Percentiles rank a stretch among this genome's conserved stretches.
These are phyloP conservation scores for Aspergillus versicolor DNA, from an alignment of 2,329 filamentous ascomycete genomes.

Conservation along the genomic window DNA sequence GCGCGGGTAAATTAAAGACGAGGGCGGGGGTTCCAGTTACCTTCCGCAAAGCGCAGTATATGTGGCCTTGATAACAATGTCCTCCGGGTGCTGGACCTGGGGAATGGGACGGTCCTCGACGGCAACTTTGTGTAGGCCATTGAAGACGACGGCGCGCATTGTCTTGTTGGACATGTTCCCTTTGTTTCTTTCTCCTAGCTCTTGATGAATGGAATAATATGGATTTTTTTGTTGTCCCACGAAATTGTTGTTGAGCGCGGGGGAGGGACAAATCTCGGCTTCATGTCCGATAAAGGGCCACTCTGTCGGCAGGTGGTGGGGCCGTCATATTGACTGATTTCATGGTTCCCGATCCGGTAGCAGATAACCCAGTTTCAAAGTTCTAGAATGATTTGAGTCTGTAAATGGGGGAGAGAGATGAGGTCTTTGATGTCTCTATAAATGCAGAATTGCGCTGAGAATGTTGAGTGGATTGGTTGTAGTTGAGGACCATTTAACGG, in stretches of 20 bases:
- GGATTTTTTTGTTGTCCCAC: neutral
- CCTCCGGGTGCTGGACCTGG: slow-evolving; percentile 66
- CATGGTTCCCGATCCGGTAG: neutral
- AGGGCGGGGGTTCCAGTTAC: slow-evolving; percentile 42
- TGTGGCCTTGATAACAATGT: slow-evolving; percentile 79
- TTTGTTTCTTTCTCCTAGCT: neutral
- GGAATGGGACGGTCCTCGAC: slow-evolving; percentile 80
- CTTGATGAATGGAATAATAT: neutral
- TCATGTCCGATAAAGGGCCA: slow-evolving; percentile 13
- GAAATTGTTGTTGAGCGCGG: neutral
- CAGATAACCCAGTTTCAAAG: neutral
- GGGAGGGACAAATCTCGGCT: slow-evolving; percentile 6
- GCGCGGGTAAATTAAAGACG: neutral
- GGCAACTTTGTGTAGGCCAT: slow-evolving; percentile 71
- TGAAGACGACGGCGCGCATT: slow-evolving; percentile 89
- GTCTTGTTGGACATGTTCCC: slow-evolving; percentile 35
- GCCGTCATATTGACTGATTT: slow-evolving; percentile 2
- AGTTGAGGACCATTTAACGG: neutral
- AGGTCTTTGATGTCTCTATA: neutral
- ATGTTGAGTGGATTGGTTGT: neutral
- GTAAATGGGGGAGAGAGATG: neutral
- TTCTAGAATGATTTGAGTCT: neutral
- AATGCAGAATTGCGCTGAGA: neutral
- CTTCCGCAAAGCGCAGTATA: slow-evolving; percentile 86
- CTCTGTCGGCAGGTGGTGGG: neutral